Base-by-base conservation (phyloP, 192 early-diverging fungal species). In the Coemansia sp. region DNA sequence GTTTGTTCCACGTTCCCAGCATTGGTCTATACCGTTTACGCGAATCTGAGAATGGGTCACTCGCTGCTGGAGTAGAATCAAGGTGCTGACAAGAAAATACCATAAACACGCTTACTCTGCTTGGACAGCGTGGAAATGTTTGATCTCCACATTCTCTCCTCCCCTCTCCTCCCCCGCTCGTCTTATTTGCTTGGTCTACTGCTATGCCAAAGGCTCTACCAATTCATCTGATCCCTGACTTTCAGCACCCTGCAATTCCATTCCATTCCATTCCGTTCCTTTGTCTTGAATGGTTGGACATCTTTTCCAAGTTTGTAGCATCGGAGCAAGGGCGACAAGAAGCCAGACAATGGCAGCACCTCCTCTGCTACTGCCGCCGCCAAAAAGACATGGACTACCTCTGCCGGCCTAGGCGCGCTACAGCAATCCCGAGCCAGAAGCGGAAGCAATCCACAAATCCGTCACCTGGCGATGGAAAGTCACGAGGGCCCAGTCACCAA, bases 401-500 rank as follows among this genome's bases (percentile, higher is more conserved):
- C 67, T 37, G 57, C 63, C 6, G 78, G 79, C 20, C 62, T 75
- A 39, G 19, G 64, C 50, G 61, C 70, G 6, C 70, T 72, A 40
- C 74, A 72, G 66, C 72, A 71, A 50, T 66, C 54, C 60, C 72
- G 71, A 14, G 53, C 68, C 49, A 64, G 77, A 38, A 79, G 71
- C 63, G 77, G 74, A 64, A 81, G 71, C 74, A 74, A 81, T 45
- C 79, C 79, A 1, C 79, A 76, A 61, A 81, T 81, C 61, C 70
- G 79, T 8, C 79, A 81, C 61, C 58, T 81, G 63, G 79, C 79
- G n/a, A 73, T 81, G 79, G 79, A 81, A 62, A 68, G 71, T 74
- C 79, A 73, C 68, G 68, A 56, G 20, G 79, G 79, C 22, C 79
- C 79, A 7, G 74, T 81, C 56, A 76, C 70, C 37, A 75, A 75